Conservation (phyloP, 1,284 basidiomycete species). For the Inonotus hispidus region DNA sequence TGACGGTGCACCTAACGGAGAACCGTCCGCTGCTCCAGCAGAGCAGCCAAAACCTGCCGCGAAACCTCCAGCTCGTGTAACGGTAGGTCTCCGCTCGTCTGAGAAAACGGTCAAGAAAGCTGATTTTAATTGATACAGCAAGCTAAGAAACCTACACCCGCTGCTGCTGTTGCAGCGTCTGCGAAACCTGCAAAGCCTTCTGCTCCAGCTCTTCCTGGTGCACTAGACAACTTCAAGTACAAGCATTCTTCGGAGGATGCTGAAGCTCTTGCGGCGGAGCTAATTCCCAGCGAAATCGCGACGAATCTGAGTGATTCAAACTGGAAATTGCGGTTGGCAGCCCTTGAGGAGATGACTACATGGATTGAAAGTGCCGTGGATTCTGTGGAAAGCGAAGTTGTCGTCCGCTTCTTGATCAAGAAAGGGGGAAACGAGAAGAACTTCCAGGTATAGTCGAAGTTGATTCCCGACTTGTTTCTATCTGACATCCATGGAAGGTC, state of each 20-base stretch:
- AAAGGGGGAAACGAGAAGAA: conserved; percentile 98
- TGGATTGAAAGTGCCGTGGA: conserved; percentile 76
- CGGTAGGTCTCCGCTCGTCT: conserved; percentile 18
- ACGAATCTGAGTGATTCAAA: conserved; percentile 78
- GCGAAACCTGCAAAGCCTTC: conserved; percentile 50
- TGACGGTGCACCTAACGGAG: background rate
- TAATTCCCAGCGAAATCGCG: conserved; percentile 71
- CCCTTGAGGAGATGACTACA: conserved; percentile 77
- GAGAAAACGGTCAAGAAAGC: background rate
- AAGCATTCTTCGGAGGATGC: conserved; percentile 92
- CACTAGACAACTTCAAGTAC: conserved; percentile 85
- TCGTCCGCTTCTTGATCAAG: conserved; percentile 88
- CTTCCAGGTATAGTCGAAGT: conserved; percentile 68
- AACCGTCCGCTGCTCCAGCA: background rate
- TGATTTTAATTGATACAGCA: conserved; percentile 5
- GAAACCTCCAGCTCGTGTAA: conserved; percentile 24
- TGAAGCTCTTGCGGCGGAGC: conserved; percentile 70
- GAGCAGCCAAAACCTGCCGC: conserved; percentile 20
- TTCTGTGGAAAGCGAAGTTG: conserved; percentile 80
- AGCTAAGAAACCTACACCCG: conserved; percentile 24
- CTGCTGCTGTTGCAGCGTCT: conserved; percentile 27
- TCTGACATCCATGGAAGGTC: conserved; percentile 50
- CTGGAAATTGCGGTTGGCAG: conserved; percentile 91
- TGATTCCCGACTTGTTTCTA: conserved; percentile 7
- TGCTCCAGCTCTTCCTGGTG: conserved; percentile 40